Base-by-base conservation (phyloP, 2,329 filamentous ascomycete genomes). In the Trichoderma atrobrunneum region DNA sequence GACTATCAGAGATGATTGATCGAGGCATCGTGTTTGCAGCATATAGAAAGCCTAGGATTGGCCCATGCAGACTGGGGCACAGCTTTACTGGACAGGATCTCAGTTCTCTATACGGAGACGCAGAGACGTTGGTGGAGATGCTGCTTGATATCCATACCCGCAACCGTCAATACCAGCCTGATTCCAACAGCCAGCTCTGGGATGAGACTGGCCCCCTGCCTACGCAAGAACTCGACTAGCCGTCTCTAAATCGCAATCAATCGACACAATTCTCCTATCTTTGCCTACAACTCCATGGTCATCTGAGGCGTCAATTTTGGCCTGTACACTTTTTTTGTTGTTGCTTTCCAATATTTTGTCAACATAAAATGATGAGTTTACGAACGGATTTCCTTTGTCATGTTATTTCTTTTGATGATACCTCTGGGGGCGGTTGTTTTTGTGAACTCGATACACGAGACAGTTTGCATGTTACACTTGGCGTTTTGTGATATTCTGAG, bases 11-110 rank as follows among this genome's bases (percentile, higher is more conserved):
- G 75, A 75, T 73, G 72, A 81, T 82, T 66, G 84, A 88, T 74
- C 82, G 85, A 36, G 87, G 87, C 60, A 85, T 89, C 72, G 84
- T 89, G 6, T 89, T 89, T 70, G 87, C 87, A 1, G 87, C 86
- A 0, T 89, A 88, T 74, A 82, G 86, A 26, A 85, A 85, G 73
- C 85, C 85, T 18, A 80, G 81, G 56, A 77, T 77, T 8, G 83
- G 82, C 28, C 81, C 81, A 18, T 78, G 76, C 34, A 79, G 80
- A 54, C 77, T 80, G 14, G 79, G 79, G 14, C 81, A 81, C 61
- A 79, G 78, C 71, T 80, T 80, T 36, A 76, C 73, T 26, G 77
- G 80, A 12, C 79, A 79, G 8, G 85, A 87, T 74, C 82, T 89
- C 3, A 82, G 82, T 10, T 80, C 80, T 21, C 79, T 89, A 10